Percentiles rank a stretch among this genome's conserved stretches.
phyloP scores from a whole-genome alignment of 129 eudicot species.

The Daucus carota region DH1_v3.0 NC_030384.2:39491001-39491500 shows the following conservation, averaged over 20 bases:
- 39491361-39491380: slow-evolving; percentile 51
- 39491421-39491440: slow-evolving; percentile 50
- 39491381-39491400: slow-evolving; percentile 78
- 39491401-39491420: slow-evolving; percentile 35
- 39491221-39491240: slow-evolving; percentile 67
- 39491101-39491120: slow-evolving; percentile 80
- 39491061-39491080: slow-evolving; percentile 49
- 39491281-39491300: slow-evolving; percentile 32
- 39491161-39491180: slow-evolving; percentile 85
- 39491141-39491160: slow-evolving; percentile 49
- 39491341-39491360: slow-evolving; percentile 42
- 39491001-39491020: slow-evolving; percentile 53
- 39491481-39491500: slow-evolving; percentile 46
- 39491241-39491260: slow-evolving; percentile 63
- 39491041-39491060: slow-evolving; percentile 32
- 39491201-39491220: slow-evolving; percentile 80
- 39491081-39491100: slow-evolving; percentile 60
- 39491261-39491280: slow-evolving; percentile 59
- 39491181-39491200: slow-evolving; percentile 56
- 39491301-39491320: slow-evolving; percentile 67
- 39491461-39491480: slow-evolving; percentile 63
- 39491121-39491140: slow-evolving; percentile 88
- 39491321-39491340: slow-evolving; percentile 32
- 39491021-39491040: slow-evolving; percentile 65
- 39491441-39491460: slow-evolving; percentile 38